Evolutionary conservation across 345 rosid genomes (phyloP).

Genomic region (Acer negundo): DNA sequence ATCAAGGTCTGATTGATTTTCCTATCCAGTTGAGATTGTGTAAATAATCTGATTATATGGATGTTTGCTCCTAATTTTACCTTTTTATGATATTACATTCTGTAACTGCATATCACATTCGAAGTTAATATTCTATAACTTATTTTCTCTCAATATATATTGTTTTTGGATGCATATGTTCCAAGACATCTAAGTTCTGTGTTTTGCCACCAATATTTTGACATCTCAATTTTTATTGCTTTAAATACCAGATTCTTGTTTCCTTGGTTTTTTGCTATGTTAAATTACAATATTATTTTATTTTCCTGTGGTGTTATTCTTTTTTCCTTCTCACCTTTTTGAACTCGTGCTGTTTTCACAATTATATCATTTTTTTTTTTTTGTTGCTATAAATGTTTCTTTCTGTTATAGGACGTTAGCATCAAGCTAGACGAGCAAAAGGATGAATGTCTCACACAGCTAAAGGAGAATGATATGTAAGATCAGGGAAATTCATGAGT

Average conservation of each 20-base stretch:
- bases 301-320: neutral
- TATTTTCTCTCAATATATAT: neutral
- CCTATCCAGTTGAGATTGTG: constrained; percentile 4
- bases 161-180: neutral
- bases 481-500: constrained; percentile 23
- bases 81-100: neutral
- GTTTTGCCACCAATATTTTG: neutral
- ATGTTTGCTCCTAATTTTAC: neutral
- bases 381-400: neutral
- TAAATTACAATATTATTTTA: neutral
- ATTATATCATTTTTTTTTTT: neutral
- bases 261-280: neutral
- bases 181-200: neutral
- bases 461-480: constrained; percentile 96
- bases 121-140: neutral
- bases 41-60: neutral
- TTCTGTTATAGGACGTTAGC: constrained; percentile 76
- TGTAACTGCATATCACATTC: neutral
- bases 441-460: constrained; percentile 75
- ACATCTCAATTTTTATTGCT: neutral
- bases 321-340: neutral
- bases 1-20: constrained; percentile 59
- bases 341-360: neutral
- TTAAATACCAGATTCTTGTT: neutral
- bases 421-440: constrained; percentile 86